Base-by-base conservation (phyloP, 2,329 filamentous ascomycete species). In the Sporothrix sp. region DNA sequence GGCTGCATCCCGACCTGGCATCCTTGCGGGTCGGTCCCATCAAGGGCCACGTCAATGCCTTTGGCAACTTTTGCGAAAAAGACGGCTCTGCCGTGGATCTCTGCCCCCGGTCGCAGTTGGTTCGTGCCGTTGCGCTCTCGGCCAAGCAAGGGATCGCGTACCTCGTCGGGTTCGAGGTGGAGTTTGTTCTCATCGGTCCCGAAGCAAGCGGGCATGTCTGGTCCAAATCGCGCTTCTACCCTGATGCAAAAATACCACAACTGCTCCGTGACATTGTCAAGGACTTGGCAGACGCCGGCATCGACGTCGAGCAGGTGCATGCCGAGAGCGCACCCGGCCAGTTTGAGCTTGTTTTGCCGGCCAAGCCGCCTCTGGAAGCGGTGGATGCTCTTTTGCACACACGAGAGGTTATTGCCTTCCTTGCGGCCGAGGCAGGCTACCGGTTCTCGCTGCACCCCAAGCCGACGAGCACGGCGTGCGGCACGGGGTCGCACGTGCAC, bases 131-230 rank as follows among this genome's bases (percentile, higher is more conserved):
- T 1, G 67, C 73, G 0, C 65, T 67, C 6, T 75, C 84, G 0
- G 66, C 72, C 10, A 58, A 65, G 2, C 68, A 77, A 33, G 70
- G 72, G 1, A 69, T 87, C 2, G 65, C 71, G 3, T 79, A 89
- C 43, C 70, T 82, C 0, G 65, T 88, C 14, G 88, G 87, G 0
- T 94, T 93, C 57, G 88, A 95, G 64, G 79, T 94, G 36, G 87
- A 94, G 64, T 78, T 93, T 9, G 73, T 86, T 1, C 81, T 94
- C 56, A n/a, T n/a, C n/a, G n/a, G n/a, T n/a, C n/a, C n/a, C n/a
- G n/a, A n/a, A n/a, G 74, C n/a, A 75, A 75, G 74, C 40, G 81
- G 79, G 1, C 85, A 91, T 59, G 80, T 81, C 1, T 91, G 85
- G 84, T 82, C 79, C 0, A 76, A 79, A 16, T 73, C 83, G 38